Base-by-base conservation (phyloP, 768 basidiomycete species). In the Saitozyma podzolica region DNA sequence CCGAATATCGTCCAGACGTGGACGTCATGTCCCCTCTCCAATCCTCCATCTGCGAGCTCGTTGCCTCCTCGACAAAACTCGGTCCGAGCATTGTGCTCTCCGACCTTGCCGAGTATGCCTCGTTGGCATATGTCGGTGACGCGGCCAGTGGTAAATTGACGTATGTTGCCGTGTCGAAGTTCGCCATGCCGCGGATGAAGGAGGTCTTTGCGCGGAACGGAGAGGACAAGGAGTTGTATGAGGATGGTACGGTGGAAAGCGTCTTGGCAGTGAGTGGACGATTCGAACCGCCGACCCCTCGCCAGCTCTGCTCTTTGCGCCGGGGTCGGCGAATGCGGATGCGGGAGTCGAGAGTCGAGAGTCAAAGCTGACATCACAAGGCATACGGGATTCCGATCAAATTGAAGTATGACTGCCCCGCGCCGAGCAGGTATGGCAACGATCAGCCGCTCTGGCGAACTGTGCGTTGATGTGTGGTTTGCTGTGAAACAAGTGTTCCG, bases 361-460 rank as follows among this genome's bases (percentile, higher is more conserved):
- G 37, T 16, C 51, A 8, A 10, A 10, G 45, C 16, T 29, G 13
- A 29, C 13, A 52, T 39, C 42, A 42, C 10, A 53, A 49, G 90
- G 89, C 92, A 0, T 93, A 90, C 70, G 86, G 90, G 5, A 88
- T 95, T 41, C 93, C 95, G 1, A 86, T 97, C 76, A 92, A 93
- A 73, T 82, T 98, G 66, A 94, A 94, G 80, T 95, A 97, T 66
- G 92, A 95, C 42, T 96, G 94, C 77, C 94, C 95, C 0, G 81
- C 89, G 0, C 85, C 95, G 0, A 92, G 89, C 47, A 92, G 88
- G 74, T 91, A 86, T 73, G 92, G 91, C 2, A 88, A 90, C 58
- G 95, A 94, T 71, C 81, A 79, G 19, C 92, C 94, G 0, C 81
- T 99, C 3, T 98, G 95, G 95, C 94, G 93, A 81, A 93, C 92